Evolutionary conservation across 495 filamentous ascomycete genomes (phyloP).

Genomic region (Staphylotrichum tortipilum): DNA sequence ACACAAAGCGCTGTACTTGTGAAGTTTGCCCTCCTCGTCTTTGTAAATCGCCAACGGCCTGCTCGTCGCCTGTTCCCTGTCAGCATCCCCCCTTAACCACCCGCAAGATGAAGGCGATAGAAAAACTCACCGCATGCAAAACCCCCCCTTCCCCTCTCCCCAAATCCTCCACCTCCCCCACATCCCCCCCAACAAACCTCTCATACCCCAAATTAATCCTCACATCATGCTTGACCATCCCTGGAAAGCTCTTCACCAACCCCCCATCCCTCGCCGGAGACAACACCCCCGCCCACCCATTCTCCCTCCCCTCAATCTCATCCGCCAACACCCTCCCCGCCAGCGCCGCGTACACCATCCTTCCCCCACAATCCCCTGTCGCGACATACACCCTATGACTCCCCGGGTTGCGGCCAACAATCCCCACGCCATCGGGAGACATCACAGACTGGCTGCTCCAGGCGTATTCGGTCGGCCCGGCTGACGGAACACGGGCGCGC

Average conservation of each 20-base stretch:
- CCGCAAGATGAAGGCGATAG: neutral
- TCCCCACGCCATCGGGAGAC: constrained; percentile 47
- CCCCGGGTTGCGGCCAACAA: constrained; percentile 49
- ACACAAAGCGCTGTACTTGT: constrained; percentile 45
- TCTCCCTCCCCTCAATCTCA: constrained; percentile 40
- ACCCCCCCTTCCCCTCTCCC: constrained; percentile 41
- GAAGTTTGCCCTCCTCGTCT: constrained; percentile 43
- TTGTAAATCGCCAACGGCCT: constrained; percentile 49
- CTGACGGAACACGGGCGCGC: constrained; percentile 44
- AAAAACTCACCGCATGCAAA: constrained; percentile 32
- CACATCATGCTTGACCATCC: constrained; percentile 35
- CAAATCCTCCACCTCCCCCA: constrained; percentile 51
- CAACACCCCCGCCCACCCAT: constrained; percentile 44
- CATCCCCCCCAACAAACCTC: constrained; percentile 45
- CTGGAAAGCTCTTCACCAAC: constrained; percentile 28
- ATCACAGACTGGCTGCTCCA: constrained; percentile 55
- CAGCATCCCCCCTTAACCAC: neutral
- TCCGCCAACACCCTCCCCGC: constrained; percentile 47
- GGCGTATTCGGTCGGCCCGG: constrained; percentile 40
- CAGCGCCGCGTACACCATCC: constrained; percentile 48
- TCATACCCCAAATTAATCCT: constrained; percentile 51
- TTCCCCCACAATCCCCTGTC: constrained; percentile 53
- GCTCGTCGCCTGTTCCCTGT: constrained; percentile 5
- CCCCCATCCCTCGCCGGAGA: constrained; percentile 34
- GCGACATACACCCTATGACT: constrained; percentile 41